Evolutionary conservation across 169 alveolate species (phyloP).

Genomic region (Plasmodium inui): DNA sequence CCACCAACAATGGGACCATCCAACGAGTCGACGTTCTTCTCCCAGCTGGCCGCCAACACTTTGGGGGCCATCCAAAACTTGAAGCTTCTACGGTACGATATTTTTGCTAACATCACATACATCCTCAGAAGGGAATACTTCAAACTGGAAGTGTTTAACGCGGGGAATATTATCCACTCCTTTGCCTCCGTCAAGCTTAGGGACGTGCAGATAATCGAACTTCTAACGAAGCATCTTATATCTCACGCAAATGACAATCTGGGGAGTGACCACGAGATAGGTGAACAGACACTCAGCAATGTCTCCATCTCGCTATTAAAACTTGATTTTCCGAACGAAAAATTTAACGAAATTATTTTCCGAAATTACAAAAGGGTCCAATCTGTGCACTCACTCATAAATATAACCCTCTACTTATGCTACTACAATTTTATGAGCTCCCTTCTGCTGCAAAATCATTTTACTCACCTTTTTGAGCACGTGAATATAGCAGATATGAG

Average conservation of each 20-base stretch:
- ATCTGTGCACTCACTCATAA: constrained; percentile 48
- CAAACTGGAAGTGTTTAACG: constrained; percentile 1
- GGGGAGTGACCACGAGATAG: neutral
- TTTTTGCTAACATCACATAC: constrained; percentile 8
- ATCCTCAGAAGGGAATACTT: constrained; percentile 23
- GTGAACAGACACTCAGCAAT: constrained; percentile 51
- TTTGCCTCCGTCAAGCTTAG: constrained; percentile 55
- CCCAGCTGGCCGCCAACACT: constrained; percentile 45
- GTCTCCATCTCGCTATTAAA: constrained; percentile 40
- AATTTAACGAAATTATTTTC: constrained; percentile 9
- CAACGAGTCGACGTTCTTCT: constrained; percentile 7
- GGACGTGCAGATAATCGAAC: neutral
- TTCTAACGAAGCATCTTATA: constrained; percentile 11
- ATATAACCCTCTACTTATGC: constrained; percentile 56
- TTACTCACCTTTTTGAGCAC: constrained; percentile 29
- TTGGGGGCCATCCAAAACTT: constrained; percentile 69
- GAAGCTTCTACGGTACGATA: constrained; percentile 19
- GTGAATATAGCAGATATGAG: constrained; percentile 11
- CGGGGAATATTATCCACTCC: constrained; percentile 53
- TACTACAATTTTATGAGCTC: constrained; percentile 24
- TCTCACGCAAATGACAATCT: neutral
- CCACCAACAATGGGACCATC: neutral
- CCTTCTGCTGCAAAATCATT: neutral
- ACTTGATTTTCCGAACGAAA: constrained; percentile 33
- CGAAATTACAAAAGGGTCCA: constrained; percentile 31